Percentiles rank a stretch among this genome's conserved stretches.
These are phyloP conservation scores for Eleusine coracana DNA, from an alignment of 176 grass and related monocot genomes.

Conservation along the genomic window DNA sequence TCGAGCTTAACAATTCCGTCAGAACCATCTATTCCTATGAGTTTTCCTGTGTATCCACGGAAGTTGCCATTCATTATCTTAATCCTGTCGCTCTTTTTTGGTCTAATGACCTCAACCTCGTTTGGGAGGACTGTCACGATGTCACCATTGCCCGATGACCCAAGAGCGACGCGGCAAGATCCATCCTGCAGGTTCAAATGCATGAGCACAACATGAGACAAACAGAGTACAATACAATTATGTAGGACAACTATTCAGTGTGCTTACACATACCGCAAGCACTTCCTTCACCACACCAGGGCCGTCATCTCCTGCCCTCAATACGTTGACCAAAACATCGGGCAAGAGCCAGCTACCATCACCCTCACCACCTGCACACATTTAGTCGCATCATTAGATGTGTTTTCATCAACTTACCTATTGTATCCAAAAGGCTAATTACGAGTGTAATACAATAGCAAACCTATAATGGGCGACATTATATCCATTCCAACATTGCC, in stretches of 20 bases:
- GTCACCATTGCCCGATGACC: constrained; percentile 67
- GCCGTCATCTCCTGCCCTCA: constrained; percentile 61
- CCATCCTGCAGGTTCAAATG: constrained; percentile 69
- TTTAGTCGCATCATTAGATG: constrained; percentile 23
- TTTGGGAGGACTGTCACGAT: constrained; percentile 49
- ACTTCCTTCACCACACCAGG: constrained; percentile 81
- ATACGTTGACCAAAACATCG: constrained; percentile 76
- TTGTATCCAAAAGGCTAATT: background rate
- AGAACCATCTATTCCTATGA: constrained; percentile 93
- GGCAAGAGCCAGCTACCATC: constrained; percentile 72
- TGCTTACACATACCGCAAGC: constrained; percentile 55
- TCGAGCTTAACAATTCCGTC: constrained; percentile 96
- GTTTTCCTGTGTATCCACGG: constrained; percentile 75
- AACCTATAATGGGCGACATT: constrained; percentile 94
- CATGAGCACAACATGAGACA: background rate
- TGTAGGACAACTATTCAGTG: background rate
- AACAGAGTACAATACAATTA: constrained; percentile 13
- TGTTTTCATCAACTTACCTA: background rate
- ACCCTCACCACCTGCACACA: constrained; percentile 72
- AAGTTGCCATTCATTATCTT: constrained; percentile 83
- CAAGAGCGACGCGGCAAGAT: constrained; percentile 73
- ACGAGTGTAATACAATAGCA: background rate
- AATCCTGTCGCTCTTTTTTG: constrained; percentile 88
- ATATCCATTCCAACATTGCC: constrained; percentile 96
- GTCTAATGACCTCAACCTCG: constrained; percentile 79